Conservation (phyloP, 306 rosid genomes). For the Trifolium dubium region DNA sequence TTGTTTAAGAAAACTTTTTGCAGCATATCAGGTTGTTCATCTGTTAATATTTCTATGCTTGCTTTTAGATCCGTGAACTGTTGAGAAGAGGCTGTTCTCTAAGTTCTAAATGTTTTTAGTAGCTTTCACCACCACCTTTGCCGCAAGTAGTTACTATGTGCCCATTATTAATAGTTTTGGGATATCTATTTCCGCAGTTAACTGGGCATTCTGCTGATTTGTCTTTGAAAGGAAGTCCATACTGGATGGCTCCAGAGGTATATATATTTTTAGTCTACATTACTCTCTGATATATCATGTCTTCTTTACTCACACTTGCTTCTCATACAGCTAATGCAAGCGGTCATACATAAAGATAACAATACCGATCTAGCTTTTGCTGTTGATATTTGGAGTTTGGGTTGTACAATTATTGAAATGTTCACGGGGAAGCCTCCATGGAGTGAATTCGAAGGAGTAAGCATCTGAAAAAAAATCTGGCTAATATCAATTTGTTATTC, state of each 20-base stretch:
- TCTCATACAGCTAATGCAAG: constrained; percentile 73
- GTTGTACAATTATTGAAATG: constrained; percentile 97
- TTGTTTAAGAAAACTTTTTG: constrained; percentile 6
- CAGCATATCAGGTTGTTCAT: not conserved
- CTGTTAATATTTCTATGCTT: constrained; percentile 1
- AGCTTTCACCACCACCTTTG: constrained; percentile 13
- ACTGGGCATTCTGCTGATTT: constrained; percentile 81
- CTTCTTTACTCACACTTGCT: constrained; percentile 38
- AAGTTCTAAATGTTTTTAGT: not conserved
- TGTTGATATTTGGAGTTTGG: constrained; percentile 96
- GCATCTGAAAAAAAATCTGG: constrained; percentile 26
- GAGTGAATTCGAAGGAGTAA: constrained; percentile 96
- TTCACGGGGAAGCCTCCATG: constrained; percentile 95
- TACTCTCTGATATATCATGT: not conserved
- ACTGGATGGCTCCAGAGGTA: constrained; percentile 99
- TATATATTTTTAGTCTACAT: constrained; percentile 32
- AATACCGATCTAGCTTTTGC: constrained; percentile 86
- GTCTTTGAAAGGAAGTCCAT: constrained; percentile 96
- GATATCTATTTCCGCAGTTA: constrained; percentile 61
- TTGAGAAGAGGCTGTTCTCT: constrained; percentile 3
- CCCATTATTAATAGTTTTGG: constrained; percentile 14
- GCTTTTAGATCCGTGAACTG: constrained; percentile 7
- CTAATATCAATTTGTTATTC: constrained; percentile 14
- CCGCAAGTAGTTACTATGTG: constrained; percentile 18
- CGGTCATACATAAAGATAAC: constrained; percentile 80